Percentiles rank a stretch among this genome's conserved stretches.
These are phyloP conservation scores for Chloromonas sp. DNA, from an alignment of 163 green algal genomes.

Conservation along the genomic window DNA sequence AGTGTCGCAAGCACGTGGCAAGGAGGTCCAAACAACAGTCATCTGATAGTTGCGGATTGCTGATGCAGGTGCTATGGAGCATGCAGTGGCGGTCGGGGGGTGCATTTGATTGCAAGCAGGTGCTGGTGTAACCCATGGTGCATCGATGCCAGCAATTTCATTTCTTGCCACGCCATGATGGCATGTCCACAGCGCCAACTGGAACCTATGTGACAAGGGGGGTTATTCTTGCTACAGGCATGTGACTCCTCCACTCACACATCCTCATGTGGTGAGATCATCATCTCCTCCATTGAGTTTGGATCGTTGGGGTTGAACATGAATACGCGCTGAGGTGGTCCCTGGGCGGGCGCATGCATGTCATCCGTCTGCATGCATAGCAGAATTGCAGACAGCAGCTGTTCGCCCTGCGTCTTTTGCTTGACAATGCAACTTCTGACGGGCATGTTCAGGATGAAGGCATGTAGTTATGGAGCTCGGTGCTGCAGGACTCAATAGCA, in stretches of 20 bases:
- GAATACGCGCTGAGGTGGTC: background rate
- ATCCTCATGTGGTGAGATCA: background rate
- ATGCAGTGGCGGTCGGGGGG: background rate
- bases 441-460: no score
- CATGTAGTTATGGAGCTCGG: no score
- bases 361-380: no score
- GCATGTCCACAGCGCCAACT: background rate
- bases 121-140: background rate
- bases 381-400: no score
- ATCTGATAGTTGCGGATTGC: background rate
- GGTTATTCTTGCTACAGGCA: no score
- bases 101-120: background rate
- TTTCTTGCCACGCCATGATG: background rate
- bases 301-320: background rate
- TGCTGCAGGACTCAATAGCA: no score
- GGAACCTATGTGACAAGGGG: no score
- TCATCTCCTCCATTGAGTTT: background rate
- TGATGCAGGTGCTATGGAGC: background rate
- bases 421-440: no score
- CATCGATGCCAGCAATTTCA: background rate
- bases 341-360: no score
- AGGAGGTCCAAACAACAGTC: no score
- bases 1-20: background rate
- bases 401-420: no score
- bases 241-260: background rate